Evolutionary conservation across 768 basidiomycete genomes (phyloP), one percentile per base, ranked within the genome.

Genomic region (Podaxis sp.): DNA sequence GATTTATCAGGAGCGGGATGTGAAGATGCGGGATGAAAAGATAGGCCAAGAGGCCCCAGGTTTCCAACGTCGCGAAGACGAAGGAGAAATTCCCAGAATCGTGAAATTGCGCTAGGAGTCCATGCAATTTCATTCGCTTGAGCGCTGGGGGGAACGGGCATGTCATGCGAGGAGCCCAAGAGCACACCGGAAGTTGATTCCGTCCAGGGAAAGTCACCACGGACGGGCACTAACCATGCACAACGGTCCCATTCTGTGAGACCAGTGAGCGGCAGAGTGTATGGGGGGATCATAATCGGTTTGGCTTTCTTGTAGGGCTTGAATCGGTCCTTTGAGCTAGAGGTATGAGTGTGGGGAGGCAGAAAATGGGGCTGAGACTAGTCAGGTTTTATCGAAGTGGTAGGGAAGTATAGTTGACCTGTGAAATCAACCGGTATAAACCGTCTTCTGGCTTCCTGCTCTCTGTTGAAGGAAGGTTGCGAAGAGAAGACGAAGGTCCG

Each of bases 231-330:
- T 50, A 62, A 12, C 61, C 61, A 62, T 2, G 54, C 46, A 27
- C 54, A 55, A 15, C 61, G 61, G 25, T 56, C 55, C 54, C 55
- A 56, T 13, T 56, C 61, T 38, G 25, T 33, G n/a, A 50, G 7
- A 22, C 37, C 19, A 4, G 19, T 12, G 36, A 47, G 55, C 9
- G 54, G 54, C 4, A 36, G 25, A 9, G 11, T n/a, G 37, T 55
- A 62, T 50, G 61, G 61, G 2, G 54, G 17, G 19, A 62, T 62
- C 27, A 56, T 36, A 12, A 51, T 37, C 6, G 54, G 55, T 13
- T 27, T 51, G 13, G 61, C n/a, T 62, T 62, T 62, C 47, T 56
- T 55, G 55, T 55, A 62, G 8, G 54, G 24, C 27, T 29, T n/a
- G 11, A 62, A 22, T 5, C 50, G 40, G 24, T 27, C n/a, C 7